Base-by-base conservation (phyloP, 441 rosid genomes). In the Populus hybrid region DNA sequence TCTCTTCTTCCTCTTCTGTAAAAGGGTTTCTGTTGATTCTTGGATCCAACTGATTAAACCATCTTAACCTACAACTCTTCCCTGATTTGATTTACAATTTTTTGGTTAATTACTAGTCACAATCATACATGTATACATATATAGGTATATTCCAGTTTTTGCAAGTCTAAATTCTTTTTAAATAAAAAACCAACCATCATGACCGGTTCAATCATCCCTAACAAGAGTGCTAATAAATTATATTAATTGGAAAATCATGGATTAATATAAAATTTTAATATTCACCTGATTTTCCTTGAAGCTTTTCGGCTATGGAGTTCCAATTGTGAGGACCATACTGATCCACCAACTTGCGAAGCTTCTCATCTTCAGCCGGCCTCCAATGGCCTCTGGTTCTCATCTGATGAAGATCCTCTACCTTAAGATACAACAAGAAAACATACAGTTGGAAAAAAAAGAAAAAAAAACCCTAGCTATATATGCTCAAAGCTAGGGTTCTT, bases 21-120 rank as follows among this genome's bases (percentile, higher is more conserved):
- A 88, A 88, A 8, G 91, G 91, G 21, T 76, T 81, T 73, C 84
- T 81, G 72, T 86, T 88, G 84, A 88, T 88, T 63, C 84, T 85
- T 34, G 91, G 91, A 82, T 88, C 91, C 70, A 88, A 82, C 80
- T 88, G 91, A 71, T 88, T 88, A 71, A 79, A 88, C 91, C 91
- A 88, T 79, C 91, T 86, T 80, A 88, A 82, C 85, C 91, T 85
- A 78, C 91, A 88, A 12, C 91, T 88, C 82, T 88, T 88, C 75
- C 91, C 88, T 86, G 75, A 11, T 23, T 67, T 24, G 2, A 50
- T 50, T 50, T 50, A 14, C 57, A 50, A 50, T 50, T 50, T 14
- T 50, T 0, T 0, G 57, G 57, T 50, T 50, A 50, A 20, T 50
- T 14, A 14, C 57, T 50, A 50, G 57, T 50, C 57, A 50, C 57